Base-by-base conservation (phyloP, 495 filamentous ascomycete genomes). In the Daldinia grandis region DNA sequence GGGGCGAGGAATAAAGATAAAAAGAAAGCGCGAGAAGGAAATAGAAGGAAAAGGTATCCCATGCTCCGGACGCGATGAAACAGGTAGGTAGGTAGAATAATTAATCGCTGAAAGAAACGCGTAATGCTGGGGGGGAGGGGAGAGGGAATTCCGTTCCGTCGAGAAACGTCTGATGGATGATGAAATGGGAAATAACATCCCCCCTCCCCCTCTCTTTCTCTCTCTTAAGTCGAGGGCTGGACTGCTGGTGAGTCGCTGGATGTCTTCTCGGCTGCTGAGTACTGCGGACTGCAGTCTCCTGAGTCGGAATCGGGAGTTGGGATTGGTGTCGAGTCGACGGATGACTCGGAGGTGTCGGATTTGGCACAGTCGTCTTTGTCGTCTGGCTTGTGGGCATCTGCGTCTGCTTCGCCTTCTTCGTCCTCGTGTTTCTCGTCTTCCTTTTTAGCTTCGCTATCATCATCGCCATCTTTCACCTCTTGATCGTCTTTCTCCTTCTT, bases 291-390 rank as follows among this genome's bases (percentile, higher is more conserved):
- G 37, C 73, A 77, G 6, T 71, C 69, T 7, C 40, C 51, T 14
- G 69, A 66, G 61, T 77, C 75, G 4, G 61, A 55, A 49, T 70
- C 68, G 1, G 75, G 75, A 0, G 75, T 77, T 9, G 64, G 51
- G 30, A 77, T 75, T 0, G 69, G 66, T 10, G 64, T 60, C 27
- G 63, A 51, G 21, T 66, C 62, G 27, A 62, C 63, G 5, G 68
- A 53, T 4, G 74, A 76, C 44, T 76, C 74, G 21, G 72, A 68
- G 27, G 73, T 51, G 55, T 75, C 75, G 9, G 75, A 77, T 64
- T 73, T 73, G 53, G 63, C 63, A 17, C 61, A 55, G n/a, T 75
- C 69, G 28, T 65, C 56, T 47, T 55, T 61, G 15, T 62, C 69
- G 31, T 69, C 62, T 12, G 50, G 15, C 24, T 61, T 59, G 17